Evolutionary conservation across 306 rosid species (phyloP), one percentile per base, ranked within the genome.

Genomic region (Betula pendula): DNA sequence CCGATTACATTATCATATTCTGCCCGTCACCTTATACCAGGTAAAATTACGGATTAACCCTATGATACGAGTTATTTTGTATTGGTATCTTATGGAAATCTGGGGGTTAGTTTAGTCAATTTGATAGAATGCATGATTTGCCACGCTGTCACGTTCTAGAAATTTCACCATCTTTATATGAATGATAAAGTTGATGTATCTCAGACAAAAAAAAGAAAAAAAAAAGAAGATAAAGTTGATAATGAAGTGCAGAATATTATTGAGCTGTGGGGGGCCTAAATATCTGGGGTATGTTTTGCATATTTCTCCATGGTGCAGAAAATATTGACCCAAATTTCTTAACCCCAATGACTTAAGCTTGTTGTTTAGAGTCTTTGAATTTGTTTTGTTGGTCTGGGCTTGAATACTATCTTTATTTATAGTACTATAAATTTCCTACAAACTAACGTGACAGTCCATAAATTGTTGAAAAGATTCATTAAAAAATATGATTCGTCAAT

Each of bases 11-110:
- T 25, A 90, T 94, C 47, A 83, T 94, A 16, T 92, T 94, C 48
- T 94, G 98, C 75, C 98, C 97, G 2, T 79, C 86, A 16, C 98
- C 98, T 4, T 89, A 92, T 53, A 87, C 97, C 71, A 94, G 97
- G 98, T 92, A 77, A 73, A 35, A 44, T 75, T 77, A 68, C 87
- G 11, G 19, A 42, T 70, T 9, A 42, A 47, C 59, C 75, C 42
- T 55, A 12, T 8, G 22, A 3, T 29, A 44, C 14, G 14, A 13
- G 1, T 45, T 65, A 0, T 53, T 68, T 20, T 9, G 3, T 25
- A 35, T 58, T 3, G 17, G n/a, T 63, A 58, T 40, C 40, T 11
- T 16, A 8, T 49, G 20, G 42, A 22, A 17, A 25, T 20, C 42
- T 9, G 56, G 51, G 51, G 83, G 81, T 44, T 42, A 53, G 17